Evolutionary conservation across 129 eudicot genomes (phyloP).

Genomic region (Tagetes patula): DNA sequence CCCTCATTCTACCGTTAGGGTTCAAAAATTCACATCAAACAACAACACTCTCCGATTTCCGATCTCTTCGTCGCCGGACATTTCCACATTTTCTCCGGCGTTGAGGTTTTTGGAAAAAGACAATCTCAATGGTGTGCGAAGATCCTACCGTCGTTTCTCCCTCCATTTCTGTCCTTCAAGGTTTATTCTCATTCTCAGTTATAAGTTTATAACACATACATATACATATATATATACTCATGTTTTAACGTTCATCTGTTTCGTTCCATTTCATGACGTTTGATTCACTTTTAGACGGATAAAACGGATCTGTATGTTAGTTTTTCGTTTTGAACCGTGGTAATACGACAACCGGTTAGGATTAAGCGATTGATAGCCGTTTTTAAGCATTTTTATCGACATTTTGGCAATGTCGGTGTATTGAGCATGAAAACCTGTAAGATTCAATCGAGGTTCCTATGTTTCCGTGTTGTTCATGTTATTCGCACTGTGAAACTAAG

Average conservation of each 20-base stretch:
- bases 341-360: neutral
- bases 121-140: conserved; percentile 14
- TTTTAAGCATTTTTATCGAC: neutral
- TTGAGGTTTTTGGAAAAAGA: neutral
- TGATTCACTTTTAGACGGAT: neutral
- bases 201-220: no score
- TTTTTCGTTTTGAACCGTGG: neutral
- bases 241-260: neutral
- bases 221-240: neutral
- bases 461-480: neutral
- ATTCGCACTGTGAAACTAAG: neutral
- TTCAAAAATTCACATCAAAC: conserved; percentile 7
- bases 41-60: neutral
- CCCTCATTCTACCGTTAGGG: neutral
- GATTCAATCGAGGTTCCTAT: conserved; percentile 18
- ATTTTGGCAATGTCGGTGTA: conserved; percentile 18
- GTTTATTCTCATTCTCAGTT: conserved; percentile 22
- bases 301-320: conserved; percentile 15
- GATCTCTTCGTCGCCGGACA: conserved; percentile 6
- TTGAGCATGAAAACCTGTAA: neutral
- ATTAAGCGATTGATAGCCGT: neutral
- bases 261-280: neutral
- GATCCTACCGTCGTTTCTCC: conserved; percentile 33
- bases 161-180: conserved; percentile 30
- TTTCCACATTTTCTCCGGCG: neutral